Conservation (phyloP, 192 early-diverging fungal genomes). For the Cetraspora pellucida region DNA sequence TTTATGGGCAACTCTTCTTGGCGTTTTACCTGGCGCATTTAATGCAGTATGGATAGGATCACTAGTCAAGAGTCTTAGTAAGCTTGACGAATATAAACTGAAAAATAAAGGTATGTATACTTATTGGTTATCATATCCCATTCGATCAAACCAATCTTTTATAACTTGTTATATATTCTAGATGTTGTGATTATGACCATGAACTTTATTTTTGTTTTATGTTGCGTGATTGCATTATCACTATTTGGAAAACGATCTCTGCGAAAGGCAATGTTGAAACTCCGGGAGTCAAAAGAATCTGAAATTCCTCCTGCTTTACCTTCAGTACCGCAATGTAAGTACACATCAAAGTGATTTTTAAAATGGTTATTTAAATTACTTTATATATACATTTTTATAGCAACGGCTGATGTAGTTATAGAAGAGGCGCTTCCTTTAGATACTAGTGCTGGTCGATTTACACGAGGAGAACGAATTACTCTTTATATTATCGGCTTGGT, state of each 20-base stretch:
- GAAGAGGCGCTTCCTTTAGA: slow-evolving; percentile 17
- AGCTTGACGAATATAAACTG: slow-evolving; percentile 48
- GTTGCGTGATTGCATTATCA: slow-evolving; percentile 45
- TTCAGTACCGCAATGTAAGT: not conserved
- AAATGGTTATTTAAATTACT: not conserved
- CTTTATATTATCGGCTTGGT: slow-evolving; percentile 37
- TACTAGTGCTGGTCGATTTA: slow-evolving; percentile 36
- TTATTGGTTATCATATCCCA: not conserved
- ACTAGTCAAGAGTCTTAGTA: slow-evolving; percentile 45
- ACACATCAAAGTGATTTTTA: not conserved
- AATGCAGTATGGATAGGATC: slow-evolving; percentile 52
- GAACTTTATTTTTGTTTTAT: slow-evolving; percentile 46
- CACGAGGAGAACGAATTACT: slow-evolving; percentile 41
- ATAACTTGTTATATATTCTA: slow-evolving; percentile 1
- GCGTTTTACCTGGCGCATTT: slow-evolving; percentile 49
- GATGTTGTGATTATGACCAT: slow-evolving; percentile 47
- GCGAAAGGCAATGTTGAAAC: slow-evolving; percentile 43
- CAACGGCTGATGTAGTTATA: not conserved
- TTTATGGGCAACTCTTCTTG: slow-evolving; percentile 48
- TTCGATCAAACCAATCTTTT: not conserved
- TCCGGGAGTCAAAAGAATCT: slow-evolving; percentile 34
- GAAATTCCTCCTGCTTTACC: slow-evolving; percentile 25
- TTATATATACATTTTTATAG: not conserved
- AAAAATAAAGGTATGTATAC: slow-evolving; percentile 31
- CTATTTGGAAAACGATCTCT: slow-evolving; percentile 47